A percentile compares a stretch with the other conserved stretches of the same genome.
phyloP scores from a whole-genome alignment of 345 rosid genomes.

The Lumnitzera racemosa region DNA sequence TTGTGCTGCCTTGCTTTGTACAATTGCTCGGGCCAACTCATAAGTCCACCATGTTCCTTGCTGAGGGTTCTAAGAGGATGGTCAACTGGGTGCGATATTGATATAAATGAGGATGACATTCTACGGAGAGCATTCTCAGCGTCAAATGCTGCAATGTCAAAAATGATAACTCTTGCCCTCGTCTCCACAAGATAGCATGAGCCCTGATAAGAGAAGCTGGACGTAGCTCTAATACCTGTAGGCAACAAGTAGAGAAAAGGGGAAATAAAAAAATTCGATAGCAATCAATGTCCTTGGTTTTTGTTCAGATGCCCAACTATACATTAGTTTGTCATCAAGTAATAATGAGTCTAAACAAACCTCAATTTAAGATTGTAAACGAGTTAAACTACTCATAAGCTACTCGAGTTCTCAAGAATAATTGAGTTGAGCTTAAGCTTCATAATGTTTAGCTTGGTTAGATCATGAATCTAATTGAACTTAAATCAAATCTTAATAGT shows the following conservation, averaged over 20 bases:
- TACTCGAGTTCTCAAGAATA: no score
- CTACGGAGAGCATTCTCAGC: slow-evolving; percentile 30
- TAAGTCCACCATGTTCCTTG: slow-evolving; percentile 48
- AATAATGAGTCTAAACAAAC: no score
- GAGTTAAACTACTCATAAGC: no score
- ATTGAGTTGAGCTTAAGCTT: no score
- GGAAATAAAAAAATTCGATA: background rate
- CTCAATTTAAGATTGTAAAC: no score
- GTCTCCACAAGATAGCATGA: slow-evolving; percentile 58
- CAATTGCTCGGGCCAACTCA: slow-evolving; percentile 72
- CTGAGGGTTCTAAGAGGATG: slow-evolving; percentile 40
- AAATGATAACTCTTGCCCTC: slow-evolving; percentile 64
- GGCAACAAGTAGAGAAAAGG: slow-evolving; percentile 5
- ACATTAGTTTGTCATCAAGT: no score
- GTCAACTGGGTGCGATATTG: slow-evolving; percentile 30
- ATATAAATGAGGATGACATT: slow-evolving; percentile 38
- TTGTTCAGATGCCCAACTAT: no score
- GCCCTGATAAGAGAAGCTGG: slow-evolving; percentile 52
- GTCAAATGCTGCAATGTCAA: slow-evolving; percentile 54
- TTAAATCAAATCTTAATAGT: no score
- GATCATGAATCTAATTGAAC: no score
- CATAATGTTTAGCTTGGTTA: no score
- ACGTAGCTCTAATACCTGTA: slow-evolving; percentile 26
- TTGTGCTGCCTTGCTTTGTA: slow-evolving; percentile 21
- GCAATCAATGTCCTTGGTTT: background rate